Evolutionary conservation across 2,329 filamentous ascomycete genomes (phyloP), one percentile per base, ranked within the genome.

Genomic region (Akanthomyces dipterigenus): DNA sequence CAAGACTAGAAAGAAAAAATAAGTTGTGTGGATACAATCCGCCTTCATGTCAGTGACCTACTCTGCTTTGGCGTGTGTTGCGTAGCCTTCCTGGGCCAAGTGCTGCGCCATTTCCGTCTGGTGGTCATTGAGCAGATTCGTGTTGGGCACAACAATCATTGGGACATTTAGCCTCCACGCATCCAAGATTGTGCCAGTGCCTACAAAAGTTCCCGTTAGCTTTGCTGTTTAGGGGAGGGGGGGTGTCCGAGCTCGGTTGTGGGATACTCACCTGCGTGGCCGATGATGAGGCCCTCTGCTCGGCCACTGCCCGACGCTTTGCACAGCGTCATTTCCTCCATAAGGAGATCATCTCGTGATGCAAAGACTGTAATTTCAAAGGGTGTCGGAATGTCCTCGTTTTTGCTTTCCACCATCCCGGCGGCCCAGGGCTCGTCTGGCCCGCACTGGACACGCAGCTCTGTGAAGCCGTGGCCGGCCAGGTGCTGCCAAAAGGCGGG

Each of bases 71-170:
- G 88, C 89, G 67, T 87, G 82, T n/a, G 93, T 80, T 3, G 91
- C 85, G 74, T 96, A 96, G 26, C 88, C 88, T 66, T 91, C 84
- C 26, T 80, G 77, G 36, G 88, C 84, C 61, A 98, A 82, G 66
- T 90, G 87, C 55, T 86, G 80, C 0, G 93, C 93, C 60, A 99
- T 82, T 72, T 98, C 91, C 22, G 86, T 82, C 74, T 99, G 95
- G 71, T 99, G 95, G 69, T 99, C 93, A 70, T 96, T 87, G 67
- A 96, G 82, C 0, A 99, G 82, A 7, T 80, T 79, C 1, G 86
- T 82, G 72, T 99, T 99, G 2, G 93, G 90, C 2, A 99, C 92
- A 1, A 96, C 91, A 55, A 99, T 82, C n/a, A 98, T 78, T 3
- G 90, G 88, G 0, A 92, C 78, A 16, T 85, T 83, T 57, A 89